These are phyloP conservation scores for Orychophragmus violaceus DNA, from an alignment of 345 rosid genomes.

Conservation along the genomic window DNA sequence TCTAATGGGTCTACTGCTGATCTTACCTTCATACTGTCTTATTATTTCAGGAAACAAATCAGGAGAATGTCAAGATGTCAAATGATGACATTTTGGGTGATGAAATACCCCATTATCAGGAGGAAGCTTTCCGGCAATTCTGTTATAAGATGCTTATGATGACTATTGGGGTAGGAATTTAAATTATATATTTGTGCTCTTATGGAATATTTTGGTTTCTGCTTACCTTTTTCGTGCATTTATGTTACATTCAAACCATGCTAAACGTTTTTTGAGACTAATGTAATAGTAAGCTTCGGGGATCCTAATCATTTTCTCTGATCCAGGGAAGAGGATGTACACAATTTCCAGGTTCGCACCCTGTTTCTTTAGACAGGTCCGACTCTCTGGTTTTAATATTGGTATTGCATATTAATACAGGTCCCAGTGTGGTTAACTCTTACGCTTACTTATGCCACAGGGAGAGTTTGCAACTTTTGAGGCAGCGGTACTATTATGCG, in stretches of 20 bases:
- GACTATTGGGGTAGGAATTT: conserved; percentile 46
- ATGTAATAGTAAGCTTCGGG: background rate
- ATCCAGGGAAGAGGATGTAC: conserved; percentile 62
- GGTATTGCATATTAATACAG: background rate
- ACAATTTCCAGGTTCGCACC: conserved; percentile 82
- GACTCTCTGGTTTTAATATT: conserved; percentile 12
- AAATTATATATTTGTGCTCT: background rate
- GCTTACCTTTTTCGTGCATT: too few species aligned
- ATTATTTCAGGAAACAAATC: conserved; percentile 52
- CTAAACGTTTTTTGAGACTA: background rate
- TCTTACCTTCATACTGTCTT: background rate
- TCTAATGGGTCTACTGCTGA: background rate
- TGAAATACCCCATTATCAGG: conserved; percentile 81
- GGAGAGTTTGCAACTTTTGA: conserved; percentile 81
- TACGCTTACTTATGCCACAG: conserved; percentile 37
- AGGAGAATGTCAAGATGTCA: conserved; percentile 48
- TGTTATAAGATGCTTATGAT: conserved; percentile 73
- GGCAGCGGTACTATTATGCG: conserved; percentile 92
- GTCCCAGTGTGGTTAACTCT: background rate
- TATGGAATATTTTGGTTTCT: conserved; percentile 6
- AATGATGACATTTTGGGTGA: conserved; percentile 96
- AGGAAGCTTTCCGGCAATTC: conserved; percentile 45
- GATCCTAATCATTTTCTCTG: background rate
- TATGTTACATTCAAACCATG: background rate
- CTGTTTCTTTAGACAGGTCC: conserved; percentile 80